Conservation (phyloP, 1,284 basidiomycete genomes). For the Meripilus lineatus region DNA sequence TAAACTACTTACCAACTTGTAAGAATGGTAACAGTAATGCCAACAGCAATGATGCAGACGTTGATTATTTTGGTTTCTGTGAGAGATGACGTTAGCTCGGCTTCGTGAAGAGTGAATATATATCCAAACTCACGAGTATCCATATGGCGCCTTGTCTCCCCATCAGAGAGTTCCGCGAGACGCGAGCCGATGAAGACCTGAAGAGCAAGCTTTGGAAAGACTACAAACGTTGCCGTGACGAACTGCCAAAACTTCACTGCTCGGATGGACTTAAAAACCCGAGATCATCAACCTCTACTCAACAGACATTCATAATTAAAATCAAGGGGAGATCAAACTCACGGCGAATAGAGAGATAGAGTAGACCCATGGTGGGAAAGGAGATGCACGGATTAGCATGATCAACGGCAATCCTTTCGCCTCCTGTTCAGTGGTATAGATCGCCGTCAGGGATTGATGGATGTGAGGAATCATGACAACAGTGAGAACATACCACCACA, state of each 20-base stretch:
- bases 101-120: background rate
- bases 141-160: constrained; percentile 69
- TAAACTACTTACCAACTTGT: constrained; percentile 71
- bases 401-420: constrained; percentile 73
- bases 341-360: constrained; percentile 76
- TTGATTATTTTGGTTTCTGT: constrained; percentile 66
- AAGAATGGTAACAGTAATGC: constrained; percentile 48
- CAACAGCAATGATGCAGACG: constrained; percentile 48
- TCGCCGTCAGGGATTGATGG: background rate
- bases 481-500: constrained; percentile 56
- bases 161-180: constrained; percentile 71
- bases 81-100: background rate
- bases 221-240: constrained; percentile 62
- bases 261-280: constrained; percentile 54
- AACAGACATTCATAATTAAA: too few species aligned
- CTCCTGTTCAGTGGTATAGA: constrained; percentile 43
- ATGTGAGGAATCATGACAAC: background rate
- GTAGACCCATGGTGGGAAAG: constrained; percentile 82
- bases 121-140: constrained; percentile 55
- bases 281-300: too few species aligned
- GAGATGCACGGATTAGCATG: constrained; percentile 74
- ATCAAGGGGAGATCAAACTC: constrained; percentile 26
- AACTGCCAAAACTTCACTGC: constrained; percentile 74
- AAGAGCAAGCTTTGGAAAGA: constrained; percentile 67
- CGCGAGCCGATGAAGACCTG: constrained; percentile 77